phyloP scores from a whole-genome alignment of 2,329 filamentous ascomycete genomes.

The Escovopsis sp. region DNA sequence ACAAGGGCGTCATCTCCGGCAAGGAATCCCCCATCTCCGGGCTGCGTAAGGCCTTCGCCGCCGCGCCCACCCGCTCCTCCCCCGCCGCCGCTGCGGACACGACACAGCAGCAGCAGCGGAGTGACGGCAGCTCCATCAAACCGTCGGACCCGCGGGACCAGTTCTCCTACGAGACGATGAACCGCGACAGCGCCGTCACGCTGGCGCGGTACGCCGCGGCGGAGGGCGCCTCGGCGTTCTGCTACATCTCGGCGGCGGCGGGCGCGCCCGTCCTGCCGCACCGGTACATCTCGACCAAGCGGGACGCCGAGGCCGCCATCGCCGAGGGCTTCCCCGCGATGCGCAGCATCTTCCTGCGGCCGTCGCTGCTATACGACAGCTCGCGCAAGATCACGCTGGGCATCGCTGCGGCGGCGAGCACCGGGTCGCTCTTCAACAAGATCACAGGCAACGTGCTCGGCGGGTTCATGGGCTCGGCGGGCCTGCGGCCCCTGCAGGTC shows the following conservation, averaged over 20 bases:
- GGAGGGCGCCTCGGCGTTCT: conserved; percentile 54
- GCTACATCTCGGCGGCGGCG: conserved; percentile 77
- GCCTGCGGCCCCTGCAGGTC: conserved; percentile 73
- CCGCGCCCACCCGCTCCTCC: conserved; percentile 55
- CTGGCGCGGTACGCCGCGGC: conserved; percentile 62
- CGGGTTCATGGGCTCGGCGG: conserved; percentile 66
- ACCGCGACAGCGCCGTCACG: conserved; percentile 74
- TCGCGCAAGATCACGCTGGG: conserved; percentile 72
- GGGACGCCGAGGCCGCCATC: conserved; percentile 74
- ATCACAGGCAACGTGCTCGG: conserved; percentile 63
- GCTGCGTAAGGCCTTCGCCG: conserved; percentile 62
- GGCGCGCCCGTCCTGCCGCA: conserved; percentile 73
- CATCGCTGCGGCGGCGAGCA: conserved; percentile 62
- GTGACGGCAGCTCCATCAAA: conserved; percentile 42
- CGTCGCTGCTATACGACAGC: conserved; percentile 80
- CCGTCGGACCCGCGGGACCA: conserved; percentile 56
- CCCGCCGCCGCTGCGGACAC: conserved; percentile 35
- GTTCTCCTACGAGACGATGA: conserved; percentile 95
- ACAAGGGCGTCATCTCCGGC: conserved; percentile 81
- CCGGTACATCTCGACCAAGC: conserved; percentile 82
- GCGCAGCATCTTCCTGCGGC: conserved; percentile 68
- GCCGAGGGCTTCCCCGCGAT: conserved; percentile 56
- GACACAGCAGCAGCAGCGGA: too few species aligned
- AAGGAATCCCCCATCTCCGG: conserved; percentile 69
- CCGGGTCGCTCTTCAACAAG: conserved; percentile 63